A percentile compares a stretch with the other conserved stretches of the same genome.
Evolutionary conservation across 441 rosid species (phyloP).

Genomic region (Isatis lusitanica): DNA sequence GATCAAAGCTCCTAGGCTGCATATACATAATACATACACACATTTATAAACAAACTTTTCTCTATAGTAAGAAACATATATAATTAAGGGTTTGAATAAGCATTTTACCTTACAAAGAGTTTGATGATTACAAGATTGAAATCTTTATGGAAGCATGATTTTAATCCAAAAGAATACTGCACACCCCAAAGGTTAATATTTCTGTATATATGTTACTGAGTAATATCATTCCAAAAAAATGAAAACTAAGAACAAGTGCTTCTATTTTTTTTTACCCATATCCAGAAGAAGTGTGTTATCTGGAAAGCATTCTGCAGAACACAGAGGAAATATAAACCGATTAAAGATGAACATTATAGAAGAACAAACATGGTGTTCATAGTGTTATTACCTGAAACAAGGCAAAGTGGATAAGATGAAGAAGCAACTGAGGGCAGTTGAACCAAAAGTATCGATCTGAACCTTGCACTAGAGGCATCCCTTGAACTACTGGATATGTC

Average conservation of each 20-base stretch:
- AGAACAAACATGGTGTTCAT: background rate
- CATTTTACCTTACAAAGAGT: constrained; percentile 47
- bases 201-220: background rate
- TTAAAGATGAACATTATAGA: background rate
- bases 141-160: constrained; percentile 66
- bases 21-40: background rate
- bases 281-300: constrained; percentile 79
- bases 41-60: background rate
- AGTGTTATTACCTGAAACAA: constrained; percentile 55
- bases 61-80: constrained; percentile 6
- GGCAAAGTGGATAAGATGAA: constrained; percentile 63
- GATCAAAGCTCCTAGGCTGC: constrained; percentile 48
- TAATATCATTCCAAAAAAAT: background rate
- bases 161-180: constrained; percentile 68
- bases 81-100: background rate
- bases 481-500: constrained; percentile 57
- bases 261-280: constrained; percentile 55
- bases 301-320: constrained; percentile 71
- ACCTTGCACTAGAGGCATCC: constrained; percentile 65
- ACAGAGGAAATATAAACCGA: background rate
- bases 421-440: constrained; percentile 57
- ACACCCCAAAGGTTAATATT: background rate
- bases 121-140: constrained; percentile 50
- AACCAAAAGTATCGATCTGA: constrained; percentile 78
- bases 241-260: background rate